These are phyloP conservation scores for Daldinia loculata DNA, from an alignment of 495 filamentous ascomycete genomes.

Conservation along the genomic window DNA sequence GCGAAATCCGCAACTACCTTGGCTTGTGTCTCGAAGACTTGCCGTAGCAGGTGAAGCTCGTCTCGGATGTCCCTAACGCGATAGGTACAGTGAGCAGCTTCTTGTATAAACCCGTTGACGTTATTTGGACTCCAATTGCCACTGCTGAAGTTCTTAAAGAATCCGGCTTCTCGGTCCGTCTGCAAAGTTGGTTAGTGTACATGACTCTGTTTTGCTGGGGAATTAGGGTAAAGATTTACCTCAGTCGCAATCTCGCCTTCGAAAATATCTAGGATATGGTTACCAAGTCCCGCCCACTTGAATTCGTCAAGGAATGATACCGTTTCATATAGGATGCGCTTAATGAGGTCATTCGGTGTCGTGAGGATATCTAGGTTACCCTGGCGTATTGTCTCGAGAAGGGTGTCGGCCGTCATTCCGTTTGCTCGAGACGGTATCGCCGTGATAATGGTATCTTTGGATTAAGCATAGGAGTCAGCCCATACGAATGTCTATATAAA, in stretches of 20 bases:
- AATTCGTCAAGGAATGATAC: not conserved
- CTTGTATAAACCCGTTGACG: not conserved
- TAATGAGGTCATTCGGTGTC: not conserved
- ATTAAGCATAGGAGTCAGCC: not conserved
- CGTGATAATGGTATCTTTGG: not conserved
- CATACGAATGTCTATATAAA: not conserved
- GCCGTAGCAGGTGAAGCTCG: not conserved
- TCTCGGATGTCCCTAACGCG: not conserved
- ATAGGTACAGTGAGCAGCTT: not conserved
- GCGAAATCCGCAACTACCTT: not conserved
- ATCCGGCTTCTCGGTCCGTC: not conserved
- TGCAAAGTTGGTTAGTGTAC: not conserved
- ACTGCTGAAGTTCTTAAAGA: not conserved
- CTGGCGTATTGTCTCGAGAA: not conserved
- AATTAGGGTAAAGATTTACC: not conserved
- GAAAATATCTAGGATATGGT: not conserved
- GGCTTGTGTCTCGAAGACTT: not conserved
- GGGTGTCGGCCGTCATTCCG: slow-evolving; percentile 1
- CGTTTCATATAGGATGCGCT: not conserved
- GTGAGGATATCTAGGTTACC: not conserved
- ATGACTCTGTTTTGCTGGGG: not conserved
- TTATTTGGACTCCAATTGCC: not conserved
- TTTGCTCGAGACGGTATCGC: slow-evolving; percentile 2
- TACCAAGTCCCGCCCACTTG: not conserved
- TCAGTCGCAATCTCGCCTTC: not conserved